Conservation (phyloP, 176 grass and related monocot species). For the Rhynchospora pubera region DNA sequence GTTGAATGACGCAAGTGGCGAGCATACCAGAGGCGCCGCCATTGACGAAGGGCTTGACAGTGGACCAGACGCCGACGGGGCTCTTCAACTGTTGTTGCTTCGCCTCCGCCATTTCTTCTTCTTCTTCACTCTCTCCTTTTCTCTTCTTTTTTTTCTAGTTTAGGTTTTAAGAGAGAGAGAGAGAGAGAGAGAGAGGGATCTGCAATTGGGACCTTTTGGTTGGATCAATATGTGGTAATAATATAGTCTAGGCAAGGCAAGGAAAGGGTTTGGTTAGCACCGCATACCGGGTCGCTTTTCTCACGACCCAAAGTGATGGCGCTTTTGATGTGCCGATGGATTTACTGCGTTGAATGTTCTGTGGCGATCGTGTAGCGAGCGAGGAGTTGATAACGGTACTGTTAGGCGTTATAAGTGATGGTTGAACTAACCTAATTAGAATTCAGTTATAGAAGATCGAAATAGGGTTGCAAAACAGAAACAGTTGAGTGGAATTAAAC, state of each 20-base stretch:
- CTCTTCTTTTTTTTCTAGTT: background rate
- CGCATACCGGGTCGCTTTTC: background rate
- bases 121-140: background rate
- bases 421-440: too few species aligned
- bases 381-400: background rate
- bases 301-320: background rate
- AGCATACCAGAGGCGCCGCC: constrained; percentile 91
- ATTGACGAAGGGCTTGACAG: constrained; percentile 83
- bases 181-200: constrained; percentile 13
- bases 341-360: background rate
- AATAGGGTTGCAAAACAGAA: too few species aligned
- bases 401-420: too few species aligned
- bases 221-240: constrained; percentile 1
- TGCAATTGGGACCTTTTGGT: background rate
- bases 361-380: background rate
- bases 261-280: background rate
- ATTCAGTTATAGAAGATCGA: too few species aligned
- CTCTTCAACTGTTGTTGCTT: constrained; percentile 39
- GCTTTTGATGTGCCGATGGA: background rate
- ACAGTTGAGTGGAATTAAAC: background rate
- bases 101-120: constrained; percentile 61
- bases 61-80: constrained; percentile 50
- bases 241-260: too few species aligned
- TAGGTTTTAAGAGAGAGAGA: background rate
- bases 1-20: constrained; percentile 95